Percentiles rank a stretch among this genome's conserved stretches.
phyloP scores from a whole-genome alignment of 352 stramenopile species.

The Phytophthora europaea region DNA sequence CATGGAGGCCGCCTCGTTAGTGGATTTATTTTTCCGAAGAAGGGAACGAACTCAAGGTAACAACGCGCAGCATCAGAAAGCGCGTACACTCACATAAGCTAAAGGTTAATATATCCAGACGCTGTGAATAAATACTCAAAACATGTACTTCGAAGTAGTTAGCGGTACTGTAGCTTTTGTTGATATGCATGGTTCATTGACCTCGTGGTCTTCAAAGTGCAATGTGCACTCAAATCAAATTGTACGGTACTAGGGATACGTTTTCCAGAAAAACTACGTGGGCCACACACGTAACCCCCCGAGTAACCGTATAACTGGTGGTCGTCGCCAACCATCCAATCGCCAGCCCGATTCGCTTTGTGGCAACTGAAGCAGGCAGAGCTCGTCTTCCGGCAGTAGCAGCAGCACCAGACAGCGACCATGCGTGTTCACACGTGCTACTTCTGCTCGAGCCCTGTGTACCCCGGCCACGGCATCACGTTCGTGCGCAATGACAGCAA shows the following conservation, averaged over 20 bases:
- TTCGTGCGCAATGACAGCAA: constrained; percentile 99
- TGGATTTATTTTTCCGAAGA: constrained; percentile 20
- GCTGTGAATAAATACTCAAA: constrained; percentile 25
- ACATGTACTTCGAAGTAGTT: background rate
- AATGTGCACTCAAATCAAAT: constrained; percentile 1
- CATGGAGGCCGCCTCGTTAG: constrained; percentile 6
- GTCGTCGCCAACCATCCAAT: constrained; percentile 40
- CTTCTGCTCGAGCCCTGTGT: constrained; percentile 99
- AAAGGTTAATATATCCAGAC: constrained; percentile 35
- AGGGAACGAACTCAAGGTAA: constrained; percentile 22
- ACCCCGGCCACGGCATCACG: constrained; percentile 99
- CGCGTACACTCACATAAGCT: constrained; percentile 39
- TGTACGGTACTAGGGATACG: constrained; percentile 8
- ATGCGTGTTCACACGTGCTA: constrained; percentile 99
- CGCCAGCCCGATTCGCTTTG: constrained; percentile 6
- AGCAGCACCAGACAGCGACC: constrained; percentile 11
- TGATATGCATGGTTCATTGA: too few species aligned
- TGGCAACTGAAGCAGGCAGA: constrained; percentile 18
- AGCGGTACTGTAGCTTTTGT: too few species aligned
- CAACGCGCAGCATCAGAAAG: constrained; percentile 23
- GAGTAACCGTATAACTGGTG: constrained; percentile 9
- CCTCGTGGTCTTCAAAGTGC: background rate
- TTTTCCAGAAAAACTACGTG: constrained; percentile 2
- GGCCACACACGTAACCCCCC: constrained; percentile 2
- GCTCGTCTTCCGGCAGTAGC: constrained; percentile 26